phyloP scores from a whole-genome alignment of 345 rosid species.

The Acer yangbiense region DNA sequence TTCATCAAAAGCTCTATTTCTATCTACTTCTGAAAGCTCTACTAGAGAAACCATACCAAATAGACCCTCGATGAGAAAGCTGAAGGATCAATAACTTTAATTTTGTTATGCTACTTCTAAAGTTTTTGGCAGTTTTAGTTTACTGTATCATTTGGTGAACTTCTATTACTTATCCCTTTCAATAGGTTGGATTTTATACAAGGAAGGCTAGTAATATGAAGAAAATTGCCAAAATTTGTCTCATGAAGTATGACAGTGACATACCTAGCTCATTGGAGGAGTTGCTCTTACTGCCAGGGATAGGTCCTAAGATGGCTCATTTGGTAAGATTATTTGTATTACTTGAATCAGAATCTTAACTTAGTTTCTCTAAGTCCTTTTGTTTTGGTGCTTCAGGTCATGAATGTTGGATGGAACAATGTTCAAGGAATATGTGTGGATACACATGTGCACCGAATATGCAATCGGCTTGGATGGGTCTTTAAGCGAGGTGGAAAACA shows the following conservation, averaged over 20 bases:
- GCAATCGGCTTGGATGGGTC: slow-evolving; percentile 98
- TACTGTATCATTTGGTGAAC: background rate
- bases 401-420: slow-evolving; percentile 86
- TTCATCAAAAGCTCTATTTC: background rate
- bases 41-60: background rate
- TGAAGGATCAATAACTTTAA: background rate
- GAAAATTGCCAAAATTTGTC: slow-evolving; percentile 88
- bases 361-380: background rate
- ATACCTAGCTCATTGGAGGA: slow-evolving; percentile 89
- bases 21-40: background rate
- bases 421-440: slow-evolving; percentile 95
- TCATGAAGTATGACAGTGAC: slow-evolving; percentile 73
- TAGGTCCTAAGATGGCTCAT: slow-evolving; percentile 87
- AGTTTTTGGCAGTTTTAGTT: background rate
- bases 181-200: slow-evolving; percentile 89
- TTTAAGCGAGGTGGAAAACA: slow-evolving; percentile 61
- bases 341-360: background rate
- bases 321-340: slow-evolving; percentile 32
- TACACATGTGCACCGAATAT: slow-evolving; percentile 92
- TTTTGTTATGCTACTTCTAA: background rate
- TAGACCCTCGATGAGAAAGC: background rate
- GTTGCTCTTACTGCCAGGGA: slow-evolving; percentile 85
- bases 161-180: slow-evolving; percentile 6
- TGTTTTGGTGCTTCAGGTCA: slow-evolving; percentile 56
- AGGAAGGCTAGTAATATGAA: slow-evolving; percentile 88